Conservation (phyloP, 208 protist species). For the Wallacemonas sp. region DNA sequence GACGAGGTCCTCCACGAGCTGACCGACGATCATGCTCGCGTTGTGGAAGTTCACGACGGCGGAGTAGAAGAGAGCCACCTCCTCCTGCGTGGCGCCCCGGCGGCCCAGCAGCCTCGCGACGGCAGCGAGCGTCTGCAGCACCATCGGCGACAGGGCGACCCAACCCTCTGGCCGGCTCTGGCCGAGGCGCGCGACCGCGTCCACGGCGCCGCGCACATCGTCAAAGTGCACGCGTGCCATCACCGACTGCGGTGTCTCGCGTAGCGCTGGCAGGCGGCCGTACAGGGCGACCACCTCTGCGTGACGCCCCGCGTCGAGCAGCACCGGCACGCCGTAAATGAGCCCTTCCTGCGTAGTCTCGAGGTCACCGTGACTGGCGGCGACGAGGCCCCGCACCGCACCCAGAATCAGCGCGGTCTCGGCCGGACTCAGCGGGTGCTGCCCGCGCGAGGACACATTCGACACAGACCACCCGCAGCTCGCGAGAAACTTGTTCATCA, state of each 20-base stretch:
- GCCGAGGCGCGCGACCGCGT: conserved; percentile 49
- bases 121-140: conserved; percentile 40
- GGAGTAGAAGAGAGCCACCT: conserved; percentile 59
- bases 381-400: conserved; percentile 26
- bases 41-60: conserved; percentile 78
- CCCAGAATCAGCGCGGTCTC: conserved; percentile 18
- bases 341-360: conserved; percentile 62
- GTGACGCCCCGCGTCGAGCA: conserved; percentile 44
- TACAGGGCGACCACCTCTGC: conserved; percentile 51
- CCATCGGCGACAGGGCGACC: conserved; percentile 47
- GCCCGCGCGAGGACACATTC: not conserved
- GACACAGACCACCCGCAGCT: conserved; percentile 46
- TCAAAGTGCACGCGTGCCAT: conserved; percentile 42
- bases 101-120: conserved; percentile 58
- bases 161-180: conserved; percentile 69
- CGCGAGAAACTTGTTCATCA: conserved; percentile 75
- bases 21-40: conserved; percentile 62
- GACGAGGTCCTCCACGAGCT: conserved; percentile 69
- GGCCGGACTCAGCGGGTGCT: conserved; percentile 18
- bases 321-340: conserved; percentile 57
- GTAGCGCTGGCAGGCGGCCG: conserved; percentile 27
- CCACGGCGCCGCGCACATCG: conserved; percentile 40
- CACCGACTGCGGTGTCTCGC: conserved; percentile 75
- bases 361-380: conserved; percentile 16
- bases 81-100: conserved; percentile 34